Conservation (phyloP, 768 basidiomycete species). For the Pleurotus citrinopileatus region DNA sequence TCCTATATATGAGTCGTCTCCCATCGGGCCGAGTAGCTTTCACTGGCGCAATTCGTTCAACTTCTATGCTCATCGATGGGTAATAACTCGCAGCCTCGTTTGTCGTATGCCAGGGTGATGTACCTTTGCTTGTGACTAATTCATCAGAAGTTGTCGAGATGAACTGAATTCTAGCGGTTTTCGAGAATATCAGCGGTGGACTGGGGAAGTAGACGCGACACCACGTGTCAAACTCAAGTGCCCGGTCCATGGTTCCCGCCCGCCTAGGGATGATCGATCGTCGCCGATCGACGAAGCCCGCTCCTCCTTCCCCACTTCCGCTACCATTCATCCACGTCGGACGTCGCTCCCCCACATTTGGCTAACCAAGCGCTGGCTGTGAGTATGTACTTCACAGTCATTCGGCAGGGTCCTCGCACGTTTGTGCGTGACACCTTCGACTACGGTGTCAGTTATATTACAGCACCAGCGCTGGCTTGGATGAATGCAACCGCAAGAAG, state of each 20-base stretch:
- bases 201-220: neutral
- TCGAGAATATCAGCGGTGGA: neutral
- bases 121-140: neutral
- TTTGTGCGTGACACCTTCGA: too few species aligned
- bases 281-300: too few species aligned
- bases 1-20: neutral
- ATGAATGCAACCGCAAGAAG: neutral
- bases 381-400: too few species aligned
- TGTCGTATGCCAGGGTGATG: neutral
- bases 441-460: too few species aligned
- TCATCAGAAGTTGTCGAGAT: neutral
- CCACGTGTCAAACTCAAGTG: too few species aligned
- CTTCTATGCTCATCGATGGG: neutral
- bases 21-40: neutral
- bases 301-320: too few species aligned
- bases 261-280: too few species aligned
- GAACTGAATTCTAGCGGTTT: neutral
- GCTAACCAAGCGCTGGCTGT: too few species aligned
- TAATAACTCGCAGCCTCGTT: neutral
- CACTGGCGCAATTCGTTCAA: neutral
- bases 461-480: too few species aligned
- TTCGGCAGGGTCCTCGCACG: too few species aligned
- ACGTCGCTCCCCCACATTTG: too few species aligned
- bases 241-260: neutral
- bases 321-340: too few species aligned